Evolutionary conservation across 306 rosid species (phyloP), one percentile per base, ranked within the genome.

Genomic region (Trifolium pratense): DNA sequence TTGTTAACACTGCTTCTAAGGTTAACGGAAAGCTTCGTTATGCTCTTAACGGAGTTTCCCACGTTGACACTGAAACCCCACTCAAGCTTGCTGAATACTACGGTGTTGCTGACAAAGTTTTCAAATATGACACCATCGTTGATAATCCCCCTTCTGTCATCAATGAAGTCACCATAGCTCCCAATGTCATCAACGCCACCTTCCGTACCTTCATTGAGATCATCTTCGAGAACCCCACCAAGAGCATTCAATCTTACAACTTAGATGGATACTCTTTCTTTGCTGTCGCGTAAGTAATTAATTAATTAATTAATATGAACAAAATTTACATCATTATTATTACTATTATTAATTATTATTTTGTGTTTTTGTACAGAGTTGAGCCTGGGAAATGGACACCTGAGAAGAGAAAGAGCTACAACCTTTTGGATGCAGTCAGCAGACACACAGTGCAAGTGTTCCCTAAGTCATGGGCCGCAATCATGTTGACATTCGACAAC

Each of bases 381-480:
- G 97, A 87, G 87, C 90, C 93, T 1, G 97, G 97, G 51, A 80
- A 10, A 20, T 92, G 97, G 97, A 59, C 81, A 11, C 90, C 96
- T 0, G 96, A 82, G 57, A 79, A 78, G 69, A 82, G 93, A 39
- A 82, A 21, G 46, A 74, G 34, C 79, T 91, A 88, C 81, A 88
- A 92, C 70, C 92, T 90, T 67, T 79, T 92, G 9, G 97, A 92
- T 9, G 96, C 85, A 0, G 79, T 92, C 52, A 92, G 96, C 87
- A 82, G 96, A 26, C 90, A 92, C 82, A 88, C 96, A 0, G 31
- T 92, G 7, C 97, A 90, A 64, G 92, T 92, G 13, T 90, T 39
- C 69, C 97, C 97, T 0, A 89, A 89, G 49, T 86, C 96, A 1
- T 90, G 87, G 86, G 90, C 88, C 0, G 92, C 92, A 2, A 66